Percentiles rank a stretch among this genome's conserved stretches.
phyloP scores from a whole-genome alignment of 2,329 filamentous ascomycete species.

The Fusarium sp. region DNA sequence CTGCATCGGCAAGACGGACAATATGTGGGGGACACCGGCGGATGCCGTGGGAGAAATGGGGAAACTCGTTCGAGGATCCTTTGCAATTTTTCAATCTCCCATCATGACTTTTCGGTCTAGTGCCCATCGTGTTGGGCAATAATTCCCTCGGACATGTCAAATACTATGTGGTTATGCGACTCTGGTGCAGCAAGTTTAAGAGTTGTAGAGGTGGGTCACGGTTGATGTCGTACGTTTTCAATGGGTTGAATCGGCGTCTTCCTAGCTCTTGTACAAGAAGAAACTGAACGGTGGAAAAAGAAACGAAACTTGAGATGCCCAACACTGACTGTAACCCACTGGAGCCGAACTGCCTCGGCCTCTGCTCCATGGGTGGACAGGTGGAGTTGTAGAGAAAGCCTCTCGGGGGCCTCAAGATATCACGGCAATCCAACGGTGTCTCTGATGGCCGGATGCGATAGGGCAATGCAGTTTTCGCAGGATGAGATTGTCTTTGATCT shows the following conservation, averaged over 20 bases:
- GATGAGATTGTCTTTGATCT: constrained; percentile 10
- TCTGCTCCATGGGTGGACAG: not conserved
- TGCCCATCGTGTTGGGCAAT: not conserved
- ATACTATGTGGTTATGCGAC: not conserved
- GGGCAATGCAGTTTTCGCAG: not conserved
- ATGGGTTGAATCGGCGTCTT: constrained; percentile 1
- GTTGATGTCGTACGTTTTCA: constrained; percentile 16
- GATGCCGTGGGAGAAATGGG: not conserved
- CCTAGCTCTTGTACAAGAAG: not conserved
- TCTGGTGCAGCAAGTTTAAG: constrained; percentile 1
- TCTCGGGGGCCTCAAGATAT: not conserved
- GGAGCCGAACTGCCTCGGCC: not conserved
- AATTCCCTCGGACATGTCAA: not conserved
- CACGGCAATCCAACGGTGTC: constrained; percentile 10
- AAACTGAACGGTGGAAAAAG: not conserved
- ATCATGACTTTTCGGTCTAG: not conserved
- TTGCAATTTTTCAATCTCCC: not conserved
- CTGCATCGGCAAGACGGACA: not conserved
- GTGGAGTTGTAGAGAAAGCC: not conserved
- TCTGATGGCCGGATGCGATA: constrained; percentile 3
- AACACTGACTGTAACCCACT: not conserved
- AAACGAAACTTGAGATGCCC: not conserved
- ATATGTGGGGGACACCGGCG: not conserved
- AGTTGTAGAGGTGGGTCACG: constrained; percentile 5
- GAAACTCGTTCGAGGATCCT: constrained; percentile 5